Conservation (phyloP, 2,329 filamentous ascomycete genomes). For the Herpotrichia juniperi region DNA sequence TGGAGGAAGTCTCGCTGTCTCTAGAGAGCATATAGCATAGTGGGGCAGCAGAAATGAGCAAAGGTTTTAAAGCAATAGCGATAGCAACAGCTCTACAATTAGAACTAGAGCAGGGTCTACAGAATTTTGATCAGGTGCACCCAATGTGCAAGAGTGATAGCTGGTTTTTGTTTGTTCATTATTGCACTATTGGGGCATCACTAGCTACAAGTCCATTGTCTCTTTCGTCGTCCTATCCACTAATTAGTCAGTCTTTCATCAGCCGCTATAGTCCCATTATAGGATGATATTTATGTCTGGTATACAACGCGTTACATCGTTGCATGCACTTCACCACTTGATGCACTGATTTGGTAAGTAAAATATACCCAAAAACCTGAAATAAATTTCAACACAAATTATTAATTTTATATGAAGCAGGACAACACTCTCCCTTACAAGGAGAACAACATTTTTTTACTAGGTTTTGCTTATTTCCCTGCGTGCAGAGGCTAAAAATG, state of each 20-base stretch:
- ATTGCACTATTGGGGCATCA: background rate
- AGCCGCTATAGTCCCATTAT: too few relatives aligned
- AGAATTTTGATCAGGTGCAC: background rate
- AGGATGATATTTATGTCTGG: background rate
- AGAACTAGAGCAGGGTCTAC: background rate
- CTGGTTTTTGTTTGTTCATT: background rate
- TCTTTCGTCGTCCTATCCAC: background rate
- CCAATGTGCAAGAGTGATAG: background rate
- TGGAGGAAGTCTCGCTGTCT: background rate
- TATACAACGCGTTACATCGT: too few relatives aligned
- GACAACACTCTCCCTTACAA: too few relatives aligned
- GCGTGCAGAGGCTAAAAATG: too few relatives aligned
- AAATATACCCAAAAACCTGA: too few relatives aligned
- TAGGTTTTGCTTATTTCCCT: too few relatives aligned
- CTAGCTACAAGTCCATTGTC: background rate
- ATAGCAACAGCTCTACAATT: background rate
- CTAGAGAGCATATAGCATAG: background rate
- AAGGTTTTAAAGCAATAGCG: background rate
- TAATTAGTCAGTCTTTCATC: conserved; percentile 1
- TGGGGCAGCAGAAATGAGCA: background rate
- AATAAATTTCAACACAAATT: too few relatives aligned
- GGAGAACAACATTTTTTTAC: too few relatives aligned
- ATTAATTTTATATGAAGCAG: too few relatives aligned
- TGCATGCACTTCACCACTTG: too few relatives aligned
- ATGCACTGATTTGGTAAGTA: too few relatives aligned